Conservation (phyloP, 495 filamentous ascomycete species). For the Emericellopsis terricola region DNA sequence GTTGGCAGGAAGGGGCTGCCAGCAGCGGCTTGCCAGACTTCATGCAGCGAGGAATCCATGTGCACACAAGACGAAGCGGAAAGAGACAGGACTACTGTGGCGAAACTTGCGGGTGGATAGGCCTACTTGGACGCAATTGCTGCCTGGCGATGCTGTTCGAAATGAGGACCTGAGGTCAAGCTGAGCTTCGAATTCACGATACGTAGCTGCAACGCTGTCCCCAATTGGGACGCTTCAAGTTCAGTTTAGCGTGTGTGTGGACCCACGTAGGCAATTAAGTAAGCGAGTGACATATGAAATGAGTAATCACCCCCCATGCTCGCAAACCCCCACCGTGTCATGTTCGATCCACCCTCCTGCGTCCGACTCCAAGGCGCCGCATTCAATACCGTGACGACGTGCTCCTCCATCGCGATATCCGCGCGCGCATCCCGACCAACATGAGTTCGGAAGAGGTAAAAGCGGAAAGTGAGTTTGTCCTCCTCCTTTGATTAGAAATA, state of each 20-base stretch:
- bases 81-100: background rate
- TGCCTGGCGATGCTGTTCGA: no score
- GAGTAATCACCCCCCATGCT: no score
- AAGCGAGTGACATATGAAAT: no score
- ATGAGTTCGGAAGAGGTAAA: background rate
- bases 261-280: no score
- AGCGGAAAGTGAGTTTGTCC: conserved; percentile 21
- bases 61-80: conserved; percentile 6
- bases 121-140: no score
- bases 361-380: background rate
- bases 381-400: background rate
- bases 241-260: no score
- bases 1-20: conserved; percentile 66
- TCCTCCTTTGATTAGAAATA: background rate
- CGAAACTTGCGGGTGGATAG: background rate
- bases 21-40: conserved; percentile 78
- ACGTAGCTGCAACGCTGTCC: no score
- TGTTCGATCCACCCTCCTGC: background rate
- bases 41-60: conserved; percentile 59
- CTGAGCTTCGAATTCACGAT: no score
- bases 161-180: no score
- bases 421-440: background rate
- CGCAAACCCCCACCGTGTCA: no score
- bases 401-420: background rate
- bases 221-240: no score